Conservation (phyloP, 2,329 filamentous ascomycete species). For the Alternaria sp. region DNA sequence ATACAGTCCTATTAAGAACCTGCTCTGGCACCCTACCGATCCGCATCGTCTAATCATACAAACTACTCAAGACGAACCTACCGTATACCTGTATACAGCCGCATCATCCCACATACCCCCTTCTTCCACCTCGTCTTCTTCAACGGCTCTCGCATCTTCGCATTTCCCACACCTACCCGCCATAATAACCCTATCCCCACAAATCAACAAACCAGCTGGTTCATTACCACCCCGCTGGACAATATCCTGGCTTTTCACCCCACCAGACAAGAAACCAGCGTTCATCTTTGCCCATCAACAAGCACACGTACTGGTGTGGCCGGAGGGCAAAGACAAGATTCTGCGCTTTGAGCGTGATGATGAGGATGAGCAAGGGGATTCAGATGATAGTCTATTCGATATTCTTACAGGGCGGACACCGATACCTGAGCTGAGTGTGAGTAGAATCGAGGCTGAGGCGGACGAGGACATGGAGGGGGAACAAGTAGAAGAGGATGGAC, state of each 20-base stretch:
- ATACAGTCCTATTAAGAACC: conserved; percentile 54
- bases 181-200: conserved; percentile 34
- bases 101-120: conserved; percentile 5
- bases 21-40: conserved; percentile 56
- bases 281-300: conserved; percentile 50
- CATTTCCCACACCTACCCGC: conserved; percentile 26
- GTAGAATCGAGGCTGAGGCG: conserved; percentile 13
- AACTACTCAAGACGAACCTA: conserved; percentile 51
- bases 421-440: conserved; percentile 40
- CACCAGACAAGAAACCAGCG: conserved; percentile 43
- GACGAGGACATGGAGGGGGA: not conserved
- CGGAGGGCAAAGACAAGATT: conserved; percentile 51
- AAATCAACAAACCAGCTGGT: conserved; percentile 36
- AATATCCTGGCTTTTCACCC: conserved; percentile 39
- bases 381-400: conserved; percentile 59
- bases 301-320: conserved; percentile 53
- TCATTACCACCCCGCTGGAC: conserved; percentile 34
- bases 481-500: conserved; percentile 18
- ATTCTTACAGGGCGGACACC: conserved; percentile 59
- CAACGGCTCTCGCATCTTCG: conserved; percentile 21
- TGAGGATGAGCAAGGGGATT: conserved; percentile 47
- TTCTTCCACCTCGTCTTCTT: conserved; percentile 25
- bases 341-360: conserved; percentile 35
- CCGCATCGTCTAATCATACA: conserved; percentile 54
- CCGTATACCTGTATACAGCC: conserved; percentile 52